Evolutionary conservation across 805 yeast genomes (phyloP), one percentile per base, ranked within the genome.

Genomic region (Metschnikowia borealis): DNA sequence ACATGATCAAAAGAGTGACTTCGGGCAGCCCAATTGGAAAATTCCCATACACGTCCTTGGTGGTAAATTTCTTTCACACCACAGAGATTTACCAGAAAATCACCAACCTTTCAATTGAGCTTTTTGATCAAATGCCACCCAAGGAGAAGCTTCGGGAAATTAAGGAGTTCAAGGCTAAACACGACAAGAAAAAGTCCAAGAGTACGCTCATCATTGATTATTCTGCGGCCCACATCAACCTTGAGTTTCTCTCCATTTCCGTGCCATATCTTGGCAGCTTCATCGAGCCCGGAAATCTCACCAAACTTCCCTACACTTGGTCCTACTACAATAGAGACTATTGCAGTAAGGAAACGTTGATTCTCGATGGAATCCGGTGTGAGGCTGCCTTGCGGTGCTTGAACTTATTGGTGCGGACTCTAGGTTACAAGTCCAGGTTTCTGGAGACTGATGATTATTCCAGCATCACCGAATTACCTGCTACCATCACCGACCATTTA

Each of bases 1-100:
- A 74, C 49, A 64, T 74, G 37, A 64, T 70, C 50, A 36, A 63
- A 60, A 66, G 64, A 45, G 56, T 67, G 2, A 44, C 51, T 11
- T 37, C 47, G 59, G 40, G 58, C 61, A 43, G 62, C 56, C 55
- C 64, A 58, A 46, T 69, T 57, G 48, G 57, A 15, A 60, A 50
- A 29, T 58, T 23, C 6, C 32, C 33, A 5, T 33, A 35, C 34
- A 71, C 79, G 0, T 59, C 79, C 0, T 63, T 80, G 53, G 64
- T 69, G 2, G 70, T 82, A 21, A 61, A 77, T n/a, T 73, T 83
- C 41, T 67, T 82, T 49, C 84, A 83, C 17, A 26, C 49, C 2
- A 54, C 57, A 5, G 37, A 38, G 21, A 39, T 56, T 8, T 35
- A 34, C 13, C 38, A 44, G 14, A 15, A 31, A 32, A 34, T 52